A percentile compares a stretch with the other conserved stretches of the same genome.
phyloP scores from a whole-genome alignment of 352 stramenopile species.

The Pythium brassicae region DNA sequence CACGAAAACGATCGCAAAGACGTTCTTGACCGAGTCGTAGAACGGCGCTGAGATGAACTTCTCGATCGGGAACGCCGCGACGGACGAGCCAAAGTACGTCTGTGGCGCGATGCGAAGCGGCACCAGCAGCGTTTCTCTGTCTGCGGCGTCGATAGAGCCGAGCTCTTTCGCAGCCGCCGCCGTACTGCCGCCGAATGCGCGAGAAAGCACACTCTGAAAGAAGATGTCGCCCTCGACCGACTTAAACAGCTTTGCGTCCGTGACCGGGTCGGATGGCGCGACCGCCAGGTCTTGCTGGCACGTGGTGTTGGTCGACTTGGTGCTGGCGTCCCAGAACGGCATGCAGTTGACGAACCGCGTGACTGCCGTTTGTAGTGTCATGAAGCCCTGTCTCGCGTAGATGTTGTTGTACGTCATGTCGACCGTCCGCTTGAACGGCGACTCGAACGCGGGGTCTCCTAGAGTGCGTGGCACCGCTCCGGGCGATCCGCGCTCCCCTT shows the following conservation, averaged over 20 bases:
- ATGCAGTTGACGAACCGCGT: conserved; percentile 58
- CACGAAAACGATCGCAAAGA: conserved; percentile 86
- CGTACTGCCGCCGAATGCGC: conserved; percentile 3
- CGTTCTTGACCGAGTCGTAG: conserved; percentile 53
- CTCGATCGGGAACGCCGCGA: conserved; percentile 45
- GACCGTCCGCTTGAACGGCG: conserved; percentile 40
- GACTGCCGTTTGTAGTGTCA: conserved; percentile 63
- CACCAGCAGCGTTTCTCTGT: conserved; percentile 31
- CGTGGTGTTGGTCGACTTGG: conserved; percentile 28
- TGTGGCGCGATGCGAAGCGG: conserved; percentile 45
- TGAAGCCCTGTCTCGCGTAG: conserved; percentile 48
- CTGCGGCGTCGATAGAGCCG: conserved; percentile 9
- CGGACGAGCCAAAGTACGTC: conserved; percentile 27
- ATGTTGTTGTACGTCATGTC: conserved; percentile 30
- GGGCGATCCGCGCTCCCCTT: conserved; percentile 10
- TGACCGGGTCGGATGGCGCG: conserved; percentile 13
- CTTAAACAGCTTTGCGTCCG: conserved; percentile 17
- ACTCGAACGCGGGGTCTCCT: conserved; percentile 33
- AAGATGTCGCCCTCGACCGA: conserved; percentile 34
- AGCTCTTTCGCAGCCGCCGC: conserved; percentile 8
- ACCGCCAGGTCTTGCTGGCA: conserved; percentile 41
- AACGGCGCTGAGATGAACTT: conserved; percentile 48
- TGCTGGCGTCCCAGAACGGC: conserved; percentile 34
- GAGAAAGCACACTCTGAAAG: conserved; percentile 15
- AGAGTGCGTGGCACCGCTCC: conserved; percentile 39